These are phyloP conservation scores for Tolypocladium ophioglossoides DNA, from an alignment of 2,329 filamentous ascomycete species.

Conservation along the genomic window DNA sequence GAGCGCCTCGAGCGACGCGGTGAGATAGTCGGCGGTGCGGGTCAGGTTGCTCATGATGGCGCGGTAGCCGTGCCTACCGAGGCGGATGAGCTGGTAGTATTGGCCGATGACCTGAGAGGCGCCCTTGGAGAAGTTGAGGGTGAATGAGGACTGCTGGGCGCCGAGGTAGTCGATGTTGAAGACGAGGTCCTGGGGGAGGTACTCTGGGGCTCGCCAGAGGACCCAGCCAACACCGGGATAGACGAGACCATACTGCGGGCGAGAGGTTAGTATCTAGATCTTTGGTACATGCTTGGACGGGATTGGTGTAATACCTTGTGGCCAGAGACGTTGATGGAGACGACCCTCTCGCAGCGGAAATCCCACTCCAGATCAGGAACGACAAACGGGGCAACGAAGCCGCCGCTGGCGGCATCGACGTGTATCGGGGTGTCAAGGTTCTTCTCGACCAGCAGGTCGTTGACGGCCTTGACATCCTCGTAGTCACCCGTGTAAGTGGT, in stretches of 20 bases:
- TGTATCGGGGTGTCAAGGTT: slow-evolving; percentile 78
- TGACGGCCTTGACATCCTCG: slow-evolving; percentile 86
- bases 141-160: slow-evolving; percentile 90
- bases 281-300: slow-evolving; percentile 16
- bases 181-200: slow-evolving; percentile 79
- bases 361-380: slow-evolving; percentile 81
- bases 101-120: slow-evolving; percentile 92
- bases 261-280: background rate
- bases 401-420: slow-evolving; percentile 85
- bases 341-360: slow-evolving; percentile 78
- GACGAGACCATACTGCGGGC: slow-evolving; percentile 49
- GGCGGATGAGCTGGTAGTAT: slow-evolving; percentile 93
- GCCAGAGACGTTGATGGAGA: slow-evolving; percentile 88
- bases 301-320: slow-evolving; percentile 56
- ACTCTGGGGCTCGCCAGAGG: slow-evolving; percentile 76
- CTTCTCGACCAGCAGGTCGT: slow-evolving; percentile 69
- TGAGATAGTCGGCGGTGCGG: slow-evolving; percentile 78
- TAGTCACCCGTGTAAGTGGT: slow-evolving; percentile 96
- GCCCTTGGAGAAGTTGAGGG: slow-evolving; percentile 93
- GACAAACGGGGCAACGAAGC: slow-evolving; percentile 89
- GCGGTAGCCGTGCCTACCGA: slow-evolving; percentile 86
- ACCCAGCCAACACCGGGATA: slow-evolving; percentile 95
- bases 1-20: slow-evolving; percentile 57
- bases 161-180: slow-evolving; percentile 99
- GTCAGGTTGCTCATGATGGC: slow-evolving; percentile 93